A percentile compares a stretch with the other conserved stretches of the same genome.
These are phyloP conservation scores for Melanomma pulvis-pyrius DNA, from an alignment of 495 filamentous ascomycete genomes.

Conservation along the genomic window DNA sequence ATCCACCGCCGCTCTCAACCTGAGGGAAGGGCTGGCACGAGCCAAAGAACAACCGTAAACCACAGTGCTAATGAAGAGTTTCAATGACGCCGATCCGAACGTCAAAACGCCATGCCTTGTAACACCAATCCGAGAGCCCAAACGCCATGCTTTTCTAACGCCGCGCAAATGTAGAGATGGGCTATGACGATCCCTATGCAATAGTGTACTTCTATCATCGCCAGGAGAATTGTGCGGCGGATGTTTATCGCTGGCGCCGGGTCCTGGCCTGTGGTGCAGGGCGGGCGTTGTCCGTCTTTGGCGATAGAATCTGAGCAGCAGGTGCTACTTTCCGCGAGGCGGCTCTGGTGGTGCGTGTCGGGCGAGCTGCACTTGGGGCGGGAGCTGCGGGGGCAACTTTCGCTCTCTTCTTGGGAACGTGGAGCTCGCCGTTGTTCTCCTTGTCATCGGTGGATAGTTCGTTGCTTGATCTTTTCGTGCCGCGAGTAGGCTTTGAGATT, in stretches of 20 bases:
- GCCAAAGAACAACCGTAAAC: too few species aligned
- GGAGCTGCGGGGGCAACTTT: constrained; percentile 41
- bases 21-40: too few species aligned
- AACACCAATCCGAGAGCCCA: not conserved
- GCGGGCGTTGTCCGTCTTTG: constrained; percentile 64
- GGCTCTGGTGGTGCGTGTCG: constrained; percentile 15
- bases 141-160: not conserved
- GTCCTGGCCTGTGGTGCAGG: constrained; percentile 5
- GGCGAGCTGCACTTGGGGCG: constrained; percentile 5
- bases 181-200: not conserved
- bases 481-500: constrained; percentile 39
- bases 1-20: too few species aligned
- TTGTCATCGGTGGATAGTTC: constrained; percentile 71
- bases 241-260: constrained; percentile 1
- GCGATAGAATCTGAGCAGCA: constrained; percentile 69
- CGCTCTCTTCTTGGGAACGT: constrained; percentile 60
- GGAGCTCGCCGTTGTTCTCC: constrained; percentile 59
- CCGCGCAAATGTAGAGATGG: not conserved
- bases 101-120: too few species aligned
- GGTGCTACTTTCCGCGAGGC: constrained; percentile 23
- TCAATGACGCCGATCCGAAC: too few species aligned
- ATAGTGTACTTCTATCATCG: not conserved
- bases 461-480: constrained; percentile 64
- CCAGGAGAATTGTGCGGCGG: not conserved
- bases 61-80: too few species aligned